Conservation (phyloP, 305 asterid species). For the Ajuga reptans region DNA sequence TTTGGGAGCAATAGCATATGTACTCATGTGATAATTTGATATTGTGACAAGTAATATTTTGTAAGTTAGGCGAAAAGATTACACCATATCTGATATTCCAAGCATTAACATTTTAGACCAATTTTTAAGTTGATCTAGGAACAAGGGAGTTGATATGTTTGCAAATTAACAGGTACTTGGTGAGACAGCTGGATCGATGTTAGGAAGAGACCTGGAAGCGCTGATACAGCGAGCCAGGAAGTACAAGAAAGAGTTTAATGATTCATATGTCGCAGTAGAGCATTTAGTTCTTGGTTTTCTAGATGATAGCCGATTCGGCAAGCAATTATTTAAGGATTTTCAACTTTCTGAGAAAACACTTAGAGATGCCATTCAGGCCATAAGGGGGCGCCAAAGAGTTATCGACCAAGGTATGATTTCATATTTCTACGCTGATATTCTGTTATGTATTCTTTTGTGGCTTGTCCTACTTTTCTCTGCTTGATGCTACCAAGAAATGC, state of each 20-base stretch:
- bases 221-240: constrained; percentile 80
- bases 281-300: constrained; percentile 79
- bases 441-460: neutral
- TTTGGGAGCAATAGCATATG: neutral
- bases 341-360: constrained; percentile 48
- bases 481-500: neutral
- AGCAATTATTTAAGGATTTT: constrained; percentile 69
- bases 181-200: constrained; percentile 75
- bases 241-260: constrained; percentile 73
- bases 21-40: neutral
- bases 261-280: constrained; percentile 80
- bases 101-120: neutral
- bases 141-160: neutral
- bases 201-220: constrained; percentile 74
- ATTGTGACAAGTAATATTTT: neutral
- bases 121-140: neutral
- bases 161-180: constrained; percentile 53
- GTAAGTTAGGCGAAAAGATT: neutral
- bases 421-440: neutral
- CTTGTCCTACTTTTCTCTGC: neutral
- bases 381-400: constrained; percentile 84
- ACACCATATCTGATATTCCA: neutral
- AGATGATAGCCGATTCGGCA: constrained; percentile 77
- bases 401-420: constrained; percentile 66
- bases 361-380: constrained; percentile 62